A percentile compares a stretch with the other conserved stretches of the same genome.
phyloP scores from a whole-genome alignment of 768 basidiomycete species.

The Nidula microcarpa region DNA sequence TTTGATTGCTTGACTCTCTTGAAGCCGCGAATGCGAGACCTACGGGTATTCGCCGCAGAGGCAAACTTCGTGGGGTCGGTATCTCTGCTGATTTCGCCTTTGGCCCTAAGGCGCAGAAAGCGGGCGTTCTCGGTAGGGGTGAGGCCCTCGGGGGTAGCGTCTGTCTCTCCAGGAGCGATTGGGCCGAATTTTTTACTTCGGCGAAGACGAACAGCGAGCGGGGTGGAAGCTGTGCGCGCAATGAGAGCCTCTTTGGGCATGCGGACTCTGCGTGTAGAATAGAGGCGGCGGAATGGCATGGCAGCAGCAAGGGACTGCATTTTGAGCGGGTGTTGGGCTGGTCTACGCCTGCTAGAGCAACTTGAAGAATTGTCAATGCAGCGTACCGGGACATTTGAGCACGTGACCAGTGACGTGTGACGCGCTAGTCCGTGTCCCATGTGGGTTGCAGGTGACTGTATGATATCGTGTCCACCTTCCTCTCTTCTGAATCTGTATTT shows the following conservation, averaged over 20 bases:
- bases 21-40: constrained; percentile 69
- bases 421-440: too few relatives aligned
- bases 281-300: background rate
- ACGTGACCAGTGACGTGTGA: too few relatives aligned
- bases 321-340: too few relatives aligned
- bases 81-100: constrained; percentile 29
- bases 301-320: background rate
- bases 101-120: constrained; percentile 55
- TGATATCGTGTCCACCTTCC: too few relatives aligned
- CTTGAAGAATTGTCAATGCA: too few relatives aligned
- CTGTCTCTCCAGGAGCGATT: constrained; percentile 29
- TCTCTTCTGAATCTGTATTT: too few relatives aligned
- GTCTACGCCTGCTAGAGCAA: too few relatives aligned
- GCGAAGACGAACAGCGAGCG: constrained; percentile 69
- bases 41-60: constrained; percentile 48
- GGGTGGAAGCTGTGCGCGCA: constrained; percentile 69
- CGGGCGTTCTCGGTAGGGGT: constrained; percentile 63
- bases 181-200: constrained; percentile 49
- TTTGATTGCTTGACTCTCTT: constrained; percentile 34
- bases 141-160: constrained; percentile 52
- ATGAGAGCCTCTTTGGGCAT: constrained; percentile 38
- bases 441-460: too few relatives aligned
- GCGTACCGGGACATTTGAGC: too few relatives aligned
- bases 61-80: constrained; percentile 19
- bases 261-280: constrained; percentile 22